Evolutionary conservation across 305 asterid genomes (phyloP), one percentile per base, ranked within the genome.

Genomic region (Fraxinus velutina): DNA sequence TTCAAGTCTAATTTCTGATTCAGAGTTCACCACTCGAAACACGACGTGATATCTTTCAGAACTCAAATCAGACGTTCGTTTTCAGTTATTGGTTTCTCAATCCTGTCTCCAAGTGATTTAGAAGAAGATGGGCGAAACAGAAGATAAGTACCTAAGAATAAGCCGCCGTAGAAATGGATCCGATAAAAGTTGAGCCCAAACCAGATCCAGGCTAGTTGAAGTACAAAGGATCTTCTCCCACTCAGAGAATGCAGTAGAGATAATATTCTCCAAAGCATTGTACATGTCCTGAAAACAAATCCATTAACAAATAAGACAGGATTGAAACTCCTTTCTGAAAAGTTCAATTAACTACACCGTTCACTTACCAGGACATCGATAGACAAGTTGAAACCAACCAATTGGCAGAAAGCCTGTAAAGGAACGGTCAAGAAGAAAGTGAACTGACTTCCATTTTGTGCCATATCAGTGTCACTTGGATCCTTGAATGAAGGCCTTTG

Each of bases 211-310:
- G 76, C 80, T 93, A 78, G 91, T 89, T 0, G 94, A 87, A 70
- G 97, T 93, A 86, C 98, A 96, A 57, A 96, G 98, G 83, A 89
- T 91, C 78, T 90, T 89, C 85, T 96, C 99, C 99, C 99, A 96
- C 85, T 90, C 90, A 15, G 99, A 89, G 86, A 96, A 92, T 60
- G 97, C 93, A 79, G 89, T 64, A 39, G 94, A 89, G 75, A 96
- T 85, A 75, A 94, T 89, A 90, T 80, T 87, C 57, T 92, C 98
- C 42, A 88, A 89, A 24, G 79, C 86, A 78, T 84, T 85, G 86
- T 66, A 85, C 60, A 79, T 82, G 62, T 94, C 97, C 99, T 96
- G 90, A 79, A 83, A 83, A 76, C 42, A 84, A 73, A 68, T 6
- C 9, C 75, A 82, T 76, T 60, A 78, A 66, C 39, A 80, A 78